A percentile compares a stretch with the other conserved stretches of the same genome.
These are phyloP conservation scores for Diaporthe vexans DNA, from an alignment of 2,329 filamentous ascomycete genomes.

Conservation along the genomic window DNA sequence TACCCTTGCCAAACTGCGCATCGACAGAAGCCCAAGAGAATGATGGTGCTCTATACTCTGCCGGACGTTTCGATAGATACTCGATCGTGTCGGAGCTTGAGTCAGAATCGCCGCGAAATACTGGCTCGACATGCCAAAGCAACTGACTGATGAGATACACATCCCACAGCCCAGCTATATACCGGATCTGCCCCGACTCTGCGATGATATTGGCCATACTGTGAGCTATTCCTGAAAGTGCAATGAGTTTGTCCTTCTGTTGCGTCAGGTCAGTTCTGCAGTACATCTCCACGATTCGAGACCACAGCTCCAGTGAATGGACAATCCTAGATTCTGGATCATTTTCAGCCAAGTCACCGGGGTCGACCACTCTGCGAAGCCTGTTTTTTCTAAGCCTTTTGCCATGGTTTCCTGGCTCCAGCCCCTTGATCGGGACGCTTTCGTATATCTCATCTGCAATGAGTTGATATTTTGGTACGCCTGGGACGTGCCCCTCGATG, in stretches of 20 bases:
- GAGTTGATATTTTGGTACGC: conserved; percentile 13
- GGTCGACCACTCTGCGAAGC: not conserved
- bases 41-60: conserved; percentile 26
- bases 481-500: conserved; percentile 2
- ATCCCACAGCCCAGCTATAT: conserved; percentile 36
- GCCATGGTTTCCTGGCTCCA: not conserved
- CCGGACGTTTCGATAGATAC: conserved; percentile 8
- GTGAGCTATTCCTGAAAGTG: conserved; percentile 37
- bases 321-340: not conserved
- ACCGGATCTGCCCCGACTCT: not conserved
- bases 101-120: not conserved
- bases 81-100: not conserved
- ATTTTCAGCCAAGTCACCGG: not conserved
- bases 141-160: conserved; percentile 24
- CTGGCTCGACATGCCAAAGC: conserved; percentile 18
- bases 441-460: conserved; percentile 1
- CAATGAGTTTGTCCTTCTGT: conserved; percentile 38
- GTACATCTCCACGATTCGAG: conserved; percentile 25
- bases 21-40: conserved; percentile 37
- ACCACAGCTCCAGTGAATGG: conserved; percentile 23
- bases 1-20: conserved; percentile 4
- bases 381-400: not conserved
- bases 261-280: conserved; percentile 22
- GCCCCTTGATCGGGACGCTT: not conserved
- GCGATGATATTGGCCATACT: conserved; percentile 12